Base-by-base conservation (phyloP, 2,329 filamentous ascomycete species). In the Aspergillus amoenus region DNA sequence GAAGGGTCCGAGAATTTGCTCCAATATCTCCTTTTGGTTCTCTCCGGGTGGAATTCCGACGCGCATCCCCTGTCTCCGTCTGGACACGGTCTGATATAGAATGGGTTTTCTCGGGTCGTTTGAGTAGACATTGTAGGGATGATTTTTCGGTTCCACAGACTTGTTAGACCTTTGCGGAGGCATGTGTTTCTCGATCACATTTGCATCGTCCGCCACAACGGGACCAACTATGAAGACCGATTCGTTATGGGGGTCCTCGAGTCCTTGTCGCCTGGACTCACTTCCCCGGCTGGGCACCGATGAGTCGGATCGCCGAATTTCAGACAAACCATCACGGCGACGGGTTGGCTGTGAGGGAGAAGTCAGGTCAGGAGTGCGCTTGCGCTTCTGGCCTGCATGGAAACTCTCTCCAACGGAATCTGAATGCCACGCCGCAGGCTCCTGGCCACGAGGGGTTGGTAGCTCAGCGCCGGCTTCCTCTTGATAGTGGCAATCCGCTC, bases 121-220 rank as follows among this genome's bases (percentile, higher is more conserved):
- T 2, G 78, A 79, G 32, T 82, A 76, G 7, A 81, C 79, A 46
- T 80, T 80, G 58, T 83, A 83, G 15, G 76, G 77, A 30, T 78
- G 76, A 24, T 75, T 77, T 12, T 71, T 74, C 5, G 70, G 69
- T 56, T 76, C 73, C 41, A 71, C 69, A 3, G 73, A 72, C 50
- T 70, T 68, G 61, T 65, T 76, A 15, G 71, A 73, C 53, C 69
- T 62, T 58, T 77, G 72, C 24, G 74, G 71, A 17, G 79, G 79
- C 57, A 86, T 78, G 56, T 84, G 85, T 51, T 83, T 80, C n/a
- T 84, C 81, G 45, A 87, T 75, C 11, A 87, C 78, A 52, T 86
- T 83, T 1, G 81, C 84, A 70, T 87, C 84, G 48, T 81, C 81
- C 5, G 82, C 84, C 5, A 82, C 78, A 5, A 83, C 82, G 0